Evolutionary conservation across 106 monocot species (phyloP).

Genomic region (Allium fistulosum): DNA sequence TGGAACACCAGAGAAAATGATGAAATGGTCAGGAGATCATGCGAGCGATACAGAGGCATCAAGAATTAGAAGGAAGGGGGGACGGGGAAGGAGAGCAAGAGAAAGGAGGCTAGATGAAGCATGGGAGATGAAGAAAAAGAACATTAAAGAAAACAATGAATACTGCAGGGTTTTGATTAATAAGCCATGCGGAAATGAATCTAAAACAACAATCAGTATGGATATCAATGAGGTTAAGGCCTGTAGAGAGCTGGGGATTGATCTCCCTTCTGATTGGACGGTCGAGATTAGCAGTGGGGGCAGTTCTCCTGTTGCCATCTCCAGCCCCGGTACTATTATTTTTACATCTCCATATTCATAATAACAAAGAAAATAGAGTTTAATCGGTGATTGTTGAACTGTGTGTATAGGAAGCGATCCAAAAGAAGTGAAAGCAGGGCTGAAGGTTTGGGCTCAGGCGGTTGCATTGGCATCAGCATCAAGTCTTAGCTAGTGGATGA

Average conservation of each 20-base stretch:
- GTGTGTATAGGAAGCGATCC: not conserved
- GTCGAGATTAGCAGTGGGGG: conserved; percentile 4
- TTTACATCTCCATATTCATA: no score
- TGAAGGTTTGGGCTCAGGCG: not conserved
- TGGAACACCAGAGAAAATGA: not conserved
- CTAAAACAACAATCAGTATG: conserved; percentile 14
- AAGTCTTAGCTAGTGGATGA: conserved; percentile 6
- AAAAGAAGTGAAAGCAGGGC: conserved; percentile 10
- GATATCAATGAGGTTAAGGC: conserved; percentile 32
- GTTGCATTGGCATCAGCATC: no score
- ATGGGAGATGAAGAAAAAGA: not conserved
- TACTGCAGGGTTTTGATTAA: conserved; percentile 14
- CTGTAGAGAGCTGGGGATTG: conserved; percentile 28
- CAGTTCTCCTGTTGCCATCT: conserved; percentile 7
- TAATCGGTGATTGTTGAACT: no score
- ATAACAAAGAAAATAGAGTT: no score
- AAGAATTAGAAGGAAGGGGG: not conserved
- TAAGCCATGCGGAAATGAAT: not conserved
- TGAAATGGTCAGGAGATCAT: not conserved
- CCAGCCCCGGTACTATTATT: not conserved
- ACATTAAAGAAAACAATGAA: not conserved
- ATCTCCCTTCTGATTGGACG: conserved; percentile 32
- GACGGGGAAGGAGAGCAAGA: not conserved
- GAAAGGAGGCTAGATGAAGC: not conserved
- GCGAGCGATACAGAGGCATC: not conserved